Conservation (phyloP, 2,329 filamentous ascomycete species). For the Harringtonia aguacate region DNA sequence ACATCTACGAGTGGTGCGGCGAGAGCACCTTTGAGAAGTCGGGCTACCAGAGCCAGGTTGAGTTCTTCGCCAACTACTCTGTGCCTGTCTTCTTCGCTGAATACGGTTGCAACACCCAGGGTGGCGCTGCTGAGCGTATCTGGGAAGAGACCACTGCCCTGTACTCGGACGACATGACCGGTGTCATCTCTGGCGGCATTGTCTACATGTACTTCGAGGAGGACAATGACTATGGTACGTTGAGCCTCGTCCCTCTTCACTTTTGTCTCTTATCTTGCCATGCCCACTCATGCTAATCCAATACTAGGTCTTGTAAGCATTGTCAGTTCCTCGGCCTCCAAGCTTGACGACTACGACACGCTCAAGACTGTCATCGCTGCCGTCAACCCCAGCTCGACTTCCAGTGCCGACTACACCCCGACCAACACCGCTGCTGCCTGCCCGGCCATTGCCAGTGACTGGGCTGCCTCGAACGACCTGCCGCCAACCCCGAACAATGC, state of each 20-base stretch:
- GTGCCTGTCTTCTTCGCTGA: conserved; percentile 98
- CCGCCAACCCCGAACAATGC: conserved; percentile 70
- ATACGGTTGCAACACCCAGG: conserved; percentile 79
- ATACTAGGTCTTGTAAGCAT: conserved; percentile 58
- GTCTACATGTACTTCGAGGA: conserved; percentile 99
- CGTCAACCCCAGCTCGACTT: conserved; percentile 54
- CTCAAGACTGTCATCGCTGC: conserved; percentile 61
- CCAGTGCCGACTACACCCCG: conserved; percentile 59
- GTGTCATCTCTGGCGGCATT: conserved; percentile 88
- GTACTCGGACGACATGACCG: conserved; percentile 70
- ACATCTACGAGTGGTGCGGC: conserved; percentile 99
- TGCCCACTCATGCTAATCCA: conserved; percentile 11
- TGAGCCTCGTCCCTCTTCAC: background rate
- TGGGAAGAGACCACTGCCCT: conserved; percentile 81
- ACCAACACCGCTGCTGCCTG: conserved; percentile 62
- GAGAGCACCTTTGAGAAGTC: conserved; percentile 66
- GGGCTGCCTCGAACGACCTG: conserved; percentile 61
- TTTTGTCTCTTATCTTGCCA: background rate
- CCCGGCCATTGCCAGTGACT: conserved; percentile 53
- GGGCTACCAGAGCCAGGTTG: conserved; percentile 70
- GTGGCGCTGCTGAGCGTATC: conserved; percentile 52
- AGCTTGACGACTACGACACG: conserved; percentile 63
- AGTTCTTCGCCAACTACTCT: conserved; percentile 81
- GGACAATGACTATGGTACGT: conserved; percentile 70
- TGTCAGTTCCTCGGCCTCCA: conserved; percentile 44